Percentiles rank a stretch among this genome's conserved stretches.
Conservation (phyloP, 1,139 yeast genomes). For the Arxiozyma slooffiae region DNA sequence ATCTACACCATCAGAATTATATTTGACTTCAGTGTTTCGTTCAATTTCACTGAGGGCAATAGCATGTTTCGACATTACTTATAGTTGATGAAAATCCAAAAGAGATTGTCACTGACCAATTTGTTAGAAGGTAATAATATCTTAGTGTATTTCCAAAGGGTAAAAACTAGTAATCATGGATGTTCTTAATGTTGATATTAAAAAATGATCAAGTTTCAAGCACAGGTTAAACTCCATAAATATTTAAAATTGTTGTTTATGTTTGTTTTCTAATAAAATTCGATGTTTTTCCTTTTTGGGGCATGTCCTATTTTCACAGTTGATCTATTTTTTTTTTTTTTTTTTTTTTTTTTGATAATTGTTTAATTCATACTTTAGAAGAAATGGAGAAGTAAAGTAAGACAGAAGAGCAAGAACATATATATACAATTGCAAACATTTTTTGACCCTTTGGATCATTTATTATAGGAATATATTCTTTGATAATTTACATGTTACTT, state of each 20-base stretch:
- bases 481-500: too few species aligned
- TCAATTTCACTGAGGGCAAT: conserved; percentile 22
- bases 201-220: not conserved
- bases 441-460: too few species aligned
- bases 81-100: too few species aligned
- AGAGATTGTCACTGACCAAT: not conserved
- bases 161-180: too few species aligned
- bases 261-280: not conserved
- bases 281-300: conserved; percentile 1
- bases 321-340: not conserved
- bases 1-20: not conserved
- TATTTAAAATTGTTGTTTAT: conserved; percentile 10
- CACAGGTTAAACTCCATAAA: not conserved
- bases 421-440: too few species aligned
- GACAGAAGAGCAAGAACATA: not conserved
- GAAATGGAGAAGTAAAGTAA: not conserved
- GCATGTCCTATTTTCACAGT: not conserved
- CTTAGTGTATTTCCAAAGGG: not conserved
- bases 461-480: too few species aligned
- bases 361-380: too few species aligned
- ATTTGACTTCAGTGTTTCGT: not conserved
- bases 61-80: conserved; percentile 13
- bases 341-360: not conserved
- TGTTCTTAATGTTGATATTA: too few species aligned
- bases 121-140: not conserved